Percentiles rank a stretch among this genome's conserved stretches.
Evolutionary conservation across 306 rosid species (phyloP).

Genomic region (Betula pendula): DNA sequence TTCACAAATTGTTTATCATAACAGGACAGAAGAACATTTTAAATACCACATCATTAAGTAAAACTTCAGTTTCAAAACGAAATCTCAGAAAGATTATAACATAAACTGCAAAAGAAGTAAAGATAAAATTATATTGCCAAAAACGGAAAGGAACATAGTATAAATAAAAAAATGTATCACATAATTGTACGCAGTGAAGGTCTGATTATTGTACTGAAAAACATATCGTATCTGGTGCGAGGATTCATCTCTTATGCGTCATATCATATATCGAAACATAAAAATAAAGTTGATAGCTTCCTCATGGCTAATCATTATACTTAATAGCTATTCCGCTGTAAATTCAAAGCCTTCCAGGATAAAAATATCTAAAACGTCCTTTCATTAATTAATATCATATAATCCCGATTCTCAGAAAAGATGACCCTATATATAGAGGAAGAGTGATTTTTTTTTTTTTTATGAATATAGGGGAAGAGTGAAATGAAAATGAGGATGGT

Average conservation of each 20-base stretch:
- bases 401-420: background rate
- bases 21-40: conserved; percentile 6
- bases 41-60: background rate
- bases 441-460: no score
- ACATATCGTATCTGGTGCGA: background rate
- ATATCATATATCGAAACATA: background rate
- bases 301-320: background rate
- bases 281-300: background rate
- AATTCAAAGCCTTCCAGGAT: background rate
- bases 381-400: background rate
- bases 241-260: background rate
- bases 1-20: conserved; percentile 24
- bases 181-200: background rate
- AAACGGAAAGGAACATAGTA: background rate
- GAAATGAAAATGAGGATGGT: background rate
- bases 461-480: no score
- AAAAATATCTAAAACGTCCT: background rate
- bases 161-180: background rate
- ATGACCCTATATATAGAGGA: background rate
- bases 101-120: background rate
- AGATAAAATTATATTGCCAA: background rate
- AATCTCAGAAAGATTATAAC: conserved; percentile 1
- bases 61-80: background rate
- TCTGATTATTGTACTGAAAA: background rate
- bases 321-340: background rate